Evolutionary conservation across 2,329 filamentous ascomycete species (phyloP), one percentile per base, ranked within the genome.

Genomic region (Aspergillus viridinutans): DNA sequence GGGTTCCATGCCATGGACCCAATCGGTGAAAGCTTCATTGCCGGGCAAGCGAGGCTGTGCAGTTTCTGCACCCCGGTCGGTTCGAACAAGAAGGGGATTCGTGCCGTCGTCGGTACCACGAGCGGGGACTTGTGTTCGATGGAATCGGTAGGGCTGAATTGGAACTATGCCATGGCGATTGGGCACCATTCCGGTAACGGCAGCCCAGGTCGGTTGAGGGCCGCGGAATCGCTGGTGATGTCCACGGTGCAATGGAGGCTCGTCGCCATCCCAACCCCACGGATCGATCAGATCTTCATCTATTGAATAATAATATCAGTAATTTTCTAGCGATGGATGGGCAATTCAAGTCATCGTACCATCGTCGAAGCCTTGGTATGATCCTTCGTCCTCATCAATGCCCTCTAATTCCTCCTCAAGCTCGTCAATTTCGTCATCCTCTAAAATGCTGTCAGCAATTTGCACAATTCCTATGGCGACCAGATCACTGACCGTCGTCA

Each of bases 81-180:
- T 73, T 55, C 90, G 87, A 62, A 92, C 88, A 54, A 97, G 84
- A 12, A 97, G 80, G 47, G 93, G 93, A 68, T 97, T 97, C 23
- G 86, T 81, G 3, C 91, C 92, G 69, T 97, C 92, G 62, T 96
- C 91, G 35, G 83, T 81, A 28, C 80, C 80, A 56, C 83, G 81
- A 53, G 83, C 76, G 32, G 82, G 78, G 14, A 73, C 65, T 51
- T 76, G 71, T 38, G 67, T 72, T 49, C 78, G 72, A 58, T 79
- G 77, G 35, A 78, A 70, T 54, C 78, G 74, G 59, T 78, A 79
- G 17, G 73, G 71, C 42, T 74, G 74, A 23, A 76, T 74, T 12
- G 72, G 70, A 53, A 75, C 66, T 32, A 72, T 71, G 40, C 69
- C 73, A 55, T 70, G 66, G 57, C 82, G 80, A 64, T 85, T 83